Evolutionary conservation across 2,329 filamentous ascomycete genomes (phyloP), one percentile per base, ranked within the genome.

Genomic region (Byssochlamys sp.): DNA sequence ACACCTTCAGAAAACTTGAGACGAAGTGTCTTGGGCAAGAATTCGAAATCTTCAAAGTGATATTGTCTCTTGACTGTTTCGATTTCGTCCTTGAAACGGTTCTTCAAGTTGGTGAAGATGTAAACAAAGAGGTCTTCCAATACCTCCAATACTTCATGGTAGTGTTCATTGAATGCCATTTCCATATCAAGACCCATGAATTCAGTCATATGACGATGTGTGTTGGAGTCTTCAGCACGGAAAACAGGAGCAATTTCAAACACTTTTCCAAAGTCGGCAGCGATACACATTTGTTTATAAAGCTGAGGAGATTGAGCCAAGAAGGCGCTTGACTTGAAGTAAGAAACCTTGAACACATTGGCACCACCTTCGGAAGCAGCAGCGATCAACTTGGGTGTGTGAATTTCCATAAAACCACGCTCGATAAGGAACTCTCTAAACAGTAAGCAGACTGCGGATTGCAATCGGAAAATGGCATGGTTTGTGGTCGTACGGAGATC

Each of bases 281-380:
- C 81, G 64, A 87, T 85, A 64, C 84, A 79, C 82, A 86, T 86
- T 67, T 87, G 84, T 75, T 87, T 87, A 75, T 84, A 83, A 61
- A 86, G 76, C 66, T 87, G 84, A 7, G 84, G 84, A 48, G 80
- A 83, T 66, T 87, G 84, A 2, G 84, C 83, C 48, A 87, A 76
- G 69, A 80, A 86, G 28, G 90, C 92, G 63, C 87, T 84, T 68
- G 87, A 84, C 64, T 88, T 89, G 73, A 97, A 97, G 77, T 97
- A 97, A 49, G 87, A 86, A 65, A 97, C 80, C 65, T 87, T 82
- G 74, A 99, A 97, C 48, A 97, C 92, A 70, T 92, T 95, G 64
- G 86, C 86, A 63, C 94, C 94, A 67, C 94, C 92, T 77, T 99
- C 94, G 3, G 90, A 94, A 3, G 94, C 89, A 11, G 92, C 91